These are phyloP conservation scores for Pseudogymnoascus sp. DNA, from an alignment of 2,329 filamentous ascomycete genomes.

Conservation along the genomic window DNA sequence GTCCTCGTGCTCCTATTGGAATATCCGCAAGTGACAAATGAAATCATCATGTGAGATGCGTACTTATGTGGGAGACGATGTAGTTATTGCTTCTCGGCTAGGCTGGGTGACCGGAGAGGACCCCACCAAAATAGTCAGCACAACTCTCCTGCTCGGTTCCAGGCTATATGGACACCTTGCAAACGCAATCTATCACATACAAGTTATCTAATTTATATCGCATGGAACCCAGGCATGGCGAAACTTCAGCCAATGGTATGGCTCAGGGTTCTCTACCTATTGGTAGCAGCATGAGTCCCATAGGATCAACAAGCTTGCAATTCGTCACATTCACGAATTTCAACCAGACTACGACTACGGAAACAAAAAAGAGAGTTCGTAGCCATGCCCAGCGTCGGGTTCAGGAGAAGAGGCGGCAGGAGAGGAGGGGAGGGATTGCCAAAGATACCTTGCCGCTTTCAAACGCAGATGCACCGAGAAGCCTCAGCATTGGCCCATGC, in stretches of 20 bases:
- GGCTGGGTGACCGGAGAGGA: not conserved
- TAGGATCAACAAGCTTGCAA: not conserved
- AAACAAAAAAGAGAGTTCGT: slow-evolving; percentile 12
- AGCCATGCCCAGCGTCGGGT: slow-evolving; percentile 12
- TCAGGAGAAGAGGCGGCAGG: slow-evolving; percentile 6
- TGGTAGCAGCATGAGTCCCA: not conserved
- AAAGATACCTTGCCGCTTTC: slow-evolving; percentile 5
- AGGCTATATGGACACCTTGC: not conserved
- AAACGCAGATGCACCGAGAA: not conserved
- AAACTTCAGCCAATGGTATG: not conserved
- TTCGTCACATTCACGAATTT: slow-evolving; percentile 14
- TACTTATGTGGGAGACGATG: not conserved
- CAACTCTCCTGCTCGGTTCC: not conserved
- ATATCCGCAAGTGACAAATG: not conserved
- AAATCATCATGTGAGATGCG: not conserved
- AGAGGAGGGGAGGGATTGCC: not conserved
- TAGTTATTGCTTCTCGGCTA: not conserved
- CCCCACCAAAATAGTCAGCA: not conserved
- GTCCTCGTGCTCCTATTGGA: not conserved
- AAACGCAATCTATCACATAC: not conserved
- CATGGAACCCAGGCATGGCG: not conserved
- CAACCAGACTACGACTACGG: slow-evolving; percentile 6
- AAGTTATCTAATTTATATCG: not conserved
- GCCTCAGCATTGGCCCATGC: not conserved
- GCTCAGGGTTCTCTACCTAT: not conserved